phyloP scores from a whole-genome alignment of 768 basidiomycete genomes.

The Grammothele lineata region DNA sequence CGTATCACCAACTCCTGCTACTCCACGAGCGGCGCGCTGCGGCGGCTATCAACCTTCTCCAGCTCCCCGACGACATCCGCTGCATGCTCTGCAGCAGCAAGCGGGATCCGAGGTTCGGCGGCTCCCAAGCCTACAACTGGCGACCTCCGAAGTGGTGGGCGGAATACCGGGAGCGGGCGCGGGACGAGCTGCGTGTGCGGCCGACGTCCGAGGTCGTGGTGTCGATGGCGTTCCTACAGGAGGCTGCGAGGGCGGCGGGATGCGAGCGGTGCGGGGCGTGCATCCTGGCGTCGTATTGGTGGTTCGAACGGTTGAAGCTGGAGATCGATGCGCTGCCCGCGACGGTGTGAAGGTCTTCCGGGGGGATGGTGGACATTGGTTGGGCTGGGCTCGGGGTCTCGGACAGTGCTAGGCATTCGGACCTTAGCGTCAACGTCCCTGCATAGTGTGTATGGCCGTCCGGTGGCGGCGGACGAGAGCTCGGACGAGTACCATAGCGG shows the following conservation, averaged over 20 bases:
- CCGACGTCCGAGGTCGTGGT: conserved; percentile 62
- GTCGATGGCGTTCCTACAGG: conserved; percentile 52
- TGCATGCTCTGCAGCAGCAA: conserved; percentile 68
- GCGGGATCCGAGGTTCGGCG: conserved; percentile 37
- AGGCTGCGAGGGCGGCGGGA: conserved; percentile 41
- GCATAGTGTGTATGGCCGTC: no score
- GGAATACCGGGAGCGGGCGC: conserved; percentile 53
- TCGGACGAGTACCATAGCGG: no score
- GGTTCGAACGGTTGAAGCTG: conserved; percentile 49
- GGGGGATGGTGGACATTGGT: no score
- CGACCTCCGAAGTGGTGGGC: conserved; percentile 64
- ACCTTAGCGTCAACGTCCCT: no score
- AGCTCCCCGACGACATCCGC: conserved; percentile 44
- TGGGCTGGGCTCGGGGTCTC: no score
- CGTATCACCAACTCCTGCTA: conserved; percentile 60
- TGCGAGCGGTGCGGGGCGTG: conserved; percentile 66
- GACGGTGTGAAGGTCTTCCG: conserved; percentile 38
- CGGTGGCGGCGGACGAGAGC: no score
- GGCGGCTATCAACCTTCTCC: conserved; percentile 45
- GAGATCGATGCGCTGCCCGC: conserved; percentile 51
- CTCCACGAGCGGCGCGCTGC: conserved; percentile 52
- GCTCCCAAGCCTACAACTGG: no score
- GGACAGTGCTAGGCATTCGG: no score
- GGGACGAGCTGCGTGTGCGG: conserved; percentile 49
- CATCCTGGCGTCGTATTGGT: conserved; percentile 57